Evolutionary conservation across 148 eudicot species (phyloP), one percentile per base, ranked within the genome.

Genomic region (Amaranthus cruentus): DNA sequence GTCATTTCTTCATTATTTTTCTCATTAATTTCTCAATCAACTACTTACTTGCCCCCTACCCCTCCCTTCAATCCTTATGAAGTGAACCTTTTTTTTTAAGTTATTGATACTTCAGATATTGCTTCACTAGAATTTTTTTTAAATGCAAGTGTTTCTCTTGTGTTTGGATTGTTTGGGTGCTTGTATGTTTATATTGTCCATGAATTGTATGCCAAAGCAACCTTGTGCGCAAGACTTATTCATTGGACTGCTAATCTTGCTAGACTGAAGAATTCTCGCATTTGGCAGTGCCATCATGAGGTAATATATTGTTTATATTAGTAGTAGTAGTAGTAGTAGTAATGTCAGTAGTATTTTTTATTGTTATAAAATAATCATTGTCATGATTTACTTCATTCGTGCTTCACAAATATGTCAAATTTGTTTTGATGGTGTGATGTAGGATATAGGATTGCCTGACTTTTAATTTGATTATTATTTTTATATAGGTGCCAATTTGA

Each of bases 101-200:
- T 58, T 67, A 2, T 3, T 28, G 2, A 28, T 28, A 28, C 38
- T 13, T 68, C 11, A 6, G 47, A 58, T 49, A 49, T 68, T 75
- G 50, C 62, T 75, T 47, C 13, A 49, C 10, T 38, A 28, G 5
- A 6, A 4, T 5, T 64, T n/a, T 2, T 3, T 43, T 10, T 42
- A 57, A 55, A 47, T 75, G 43, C 48, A 10, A 15, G 7, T 66
- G 42, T 18, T 48, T 74, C 64, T 75, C 57, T 48, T 66, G 13
- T 2, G 13, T 6, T 58, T 53, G 38, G 38, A 47, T 66, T 42
- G 12, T 55, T 49, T 10, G 44, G 71, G 9, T 12, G 38, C 46
- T 55, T 7, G 47, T 28, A 6, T 0, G 21, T 12, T 55, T 21
- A 56, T 11, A 21, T 47, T 9, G 6, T 4, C 18, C 13, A 9